Percentiles rank a stretch among this genome's conserved stretches.
phyloP scores from a whole-genome alignment of 2,329 filamentous ascomycete species.

The Curvularia spicifera region DNA sequence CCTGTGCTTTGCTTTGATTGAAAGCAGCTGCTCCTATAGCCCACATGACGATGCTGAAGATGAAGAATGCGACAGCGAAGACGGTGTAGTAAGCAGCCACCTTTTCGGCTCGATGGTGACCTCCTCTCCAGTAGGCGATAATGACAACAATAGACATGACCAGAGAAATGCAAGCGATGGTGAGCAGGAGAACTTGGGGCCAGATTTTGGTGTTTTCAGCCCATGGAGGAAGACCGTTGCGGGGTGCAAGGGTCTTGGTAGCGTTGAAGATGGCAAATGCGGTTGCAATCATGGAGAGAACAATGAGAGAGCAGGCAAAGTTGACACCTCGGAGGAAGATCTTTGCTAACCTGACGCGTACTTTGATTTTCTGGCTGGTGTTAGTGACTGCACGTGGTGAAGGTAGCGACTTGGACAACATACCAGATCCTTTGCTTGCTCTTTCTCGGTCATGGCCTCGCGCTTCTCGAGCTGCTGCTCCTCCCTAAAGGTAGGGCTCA shows the following conservation, averaged over 20 bases:
- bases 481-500: constrained; percentile 91
- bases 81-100: constrained; percentile 93
- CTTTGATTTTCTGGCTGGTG: constrained; percentile 80
- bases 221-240: constrained; percentile 87
- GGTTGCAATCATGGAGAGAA: constrained; percentile 86
- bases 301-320: constrained; percentile 95
- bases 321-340: constrained; percentile 93
- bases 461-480: constrained; percentile 86
- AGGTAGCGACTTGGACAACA: constrained; percentile 49
- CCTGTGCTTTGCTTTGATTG: constrained; percentile 76
- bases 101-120: constrained; percentile 88
- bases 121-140: constrained; percentile 84
- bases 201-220: constrained; percentile 78
- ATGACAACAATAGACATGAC: constrained; percentile 80
- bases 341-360: constrained; percentile 89
- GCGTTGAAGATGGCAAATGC: constrained; percentile 92
- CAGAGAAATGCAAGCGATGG: constrained; percentile 81
- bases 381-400: constrained; percentile 40
- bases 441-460: constrained; percentile 80
- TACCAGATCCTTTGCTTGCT: constrained; percentile 88
- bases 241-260: constrained; percentile 73
- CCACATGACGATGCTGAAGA: constrained; percentile 93
- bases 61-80: constrained; percentile 92
- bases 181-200: constrained; percentile 86
- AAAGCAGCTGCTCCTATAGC: constrained; percentile 82